phyloP scores from a whole-genome alignment of 2,329 filamentous ascomycete genomes.

The Phyllosticta ampelicida region DNA sequence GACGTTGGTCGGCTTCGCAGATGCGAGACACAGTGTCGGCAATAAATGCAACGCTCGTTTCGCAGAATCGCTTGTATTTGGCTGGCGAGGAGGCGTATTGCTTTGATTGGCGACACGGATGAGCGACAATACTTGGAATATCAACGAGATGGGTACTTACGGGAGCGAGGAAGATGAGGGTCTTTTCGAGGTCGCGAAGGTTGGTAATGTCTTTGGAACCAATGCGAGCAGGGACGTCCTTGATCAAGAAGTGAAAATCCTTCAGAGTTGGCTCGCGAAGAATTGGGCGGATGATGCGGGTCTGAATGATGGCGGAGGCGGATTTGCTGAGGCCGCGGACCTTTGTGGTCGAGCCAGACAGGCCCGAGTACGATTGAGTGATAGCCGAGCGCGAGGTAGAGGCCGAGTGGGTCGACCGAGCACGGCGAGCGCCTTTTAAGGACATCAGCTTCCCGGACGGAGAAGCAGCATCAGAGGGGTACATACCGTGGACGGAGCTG shows the following conservation, averaged over 20 bases:
- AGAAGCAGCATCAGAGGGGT: slow-evolving; percentile 12
- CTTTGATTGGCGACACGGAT: slow-evolving; percentile 54
- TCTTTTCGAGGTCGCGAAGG: slow-evolving; percentile 90
- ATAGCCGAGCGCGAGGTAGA: slow-evolving; percentile 28
- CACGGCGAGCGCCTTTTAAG: slow-evolving; percentile 25
- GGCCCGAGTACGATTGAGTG: slow-evolving; percentile 34
- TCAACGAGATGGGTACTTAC: slow-evolving; percentile 61
- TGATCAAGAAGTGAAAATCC: slow-evolving; percentile 69
- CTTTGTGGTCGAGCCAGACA: slow-evolving; percentile 29
- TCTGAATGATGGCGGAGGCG: slow-evolving; percentile 67
- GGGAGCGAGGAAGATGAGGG: slow-evolving; percentile 77
- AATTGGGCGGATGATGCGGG: slow-evolving; percentile 65
- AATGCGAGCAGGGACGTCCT: slow-evolving; percentile 69
- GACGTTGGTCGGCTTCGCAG: slow-evolving; percentile 74
- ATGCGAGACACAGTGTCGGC: slow-evolving; percentile 81
- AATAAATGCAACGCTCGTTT: slow-evolving; percentile 80
- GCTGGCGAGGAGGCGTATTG: slow-evolving; percentile 57
- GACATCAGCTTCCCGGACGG: slow-evolving; percentile 19
- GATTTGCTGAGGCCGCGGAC: slow-evolving; percentile 54
- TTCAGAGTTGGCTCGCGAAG: slow-evolving; percentile 62
- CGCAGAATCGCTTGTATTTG: slow-evolving; percentile 79
- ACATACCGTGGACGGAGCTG: slow-evolving; percentile 38
- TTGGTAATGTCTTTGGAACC: slow-evolving; percentile 77
- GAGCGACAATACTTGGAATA: slow-evolving; percentile 51
- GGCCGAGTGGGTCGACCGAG: slow-evolving; percentile 27